Evolutionary conservation across 164 flowering plant species (phyloP), one percentile per base, ranked within the genome.

Genomic region (Echeveria elegans): DNA sequence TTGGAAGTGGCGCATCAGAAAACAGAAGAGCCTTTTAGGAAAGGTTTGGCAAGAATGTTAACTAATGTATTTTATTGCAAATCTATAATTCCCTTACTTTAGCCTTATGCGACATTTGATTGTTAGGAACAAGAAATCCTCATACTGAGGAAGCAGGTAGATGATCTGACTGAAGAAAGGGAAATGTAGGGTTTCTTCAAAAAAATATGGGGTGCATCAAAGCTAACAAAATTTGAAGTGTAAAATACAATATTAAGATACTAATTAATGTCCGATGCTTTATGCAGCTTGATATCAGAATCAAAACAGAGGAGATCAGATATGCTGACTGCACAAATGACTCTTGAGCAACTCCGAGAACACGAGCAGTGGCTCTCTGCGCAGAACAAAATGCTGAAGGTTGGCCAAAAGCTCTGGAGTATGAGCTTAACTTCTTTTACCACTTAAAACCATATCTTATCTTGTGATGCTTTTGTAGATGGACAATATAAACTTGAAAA

Each of bases 381-480:
- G 34, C 90, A 91, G 72, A 91, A 89, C 75, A 89, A 85, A 69
- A 82, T 89, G 90, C 71, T 91, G 72, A 85, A 89, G 96, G 97
- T 87, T 26, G 18, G 12, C 61, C 32, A 28, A 63, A 5, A 36
- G n/a, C 41, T 34, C 18, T 32, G 21, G 41, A 37, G 38, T 63
- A 11, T 32, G 15, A 31, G 65, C 14, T 7, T 24, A 63, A 19
- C 24, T 63, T 34, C 28, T 34, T 32, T 24, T 63, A 16, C 6
- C n/a, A n/a, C 29, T 32, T 32, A 1, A 63, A 63, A 37, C 11
- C 7, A 1, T 63, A 1, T 8, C 29, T 63, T 36, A 63, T 58
- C 18, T 64, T 67, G 63, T 63, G 21, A 16, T 65, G 21, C 6
- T 66, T n/a, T 60, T 62, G 14, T 69, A 91, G 97, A 73, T 67